Base-by-base conservation (phyloP, 2,329 filamentous ascomycete genomes). In the Macrophomina pseudophaseolina region DNA sequence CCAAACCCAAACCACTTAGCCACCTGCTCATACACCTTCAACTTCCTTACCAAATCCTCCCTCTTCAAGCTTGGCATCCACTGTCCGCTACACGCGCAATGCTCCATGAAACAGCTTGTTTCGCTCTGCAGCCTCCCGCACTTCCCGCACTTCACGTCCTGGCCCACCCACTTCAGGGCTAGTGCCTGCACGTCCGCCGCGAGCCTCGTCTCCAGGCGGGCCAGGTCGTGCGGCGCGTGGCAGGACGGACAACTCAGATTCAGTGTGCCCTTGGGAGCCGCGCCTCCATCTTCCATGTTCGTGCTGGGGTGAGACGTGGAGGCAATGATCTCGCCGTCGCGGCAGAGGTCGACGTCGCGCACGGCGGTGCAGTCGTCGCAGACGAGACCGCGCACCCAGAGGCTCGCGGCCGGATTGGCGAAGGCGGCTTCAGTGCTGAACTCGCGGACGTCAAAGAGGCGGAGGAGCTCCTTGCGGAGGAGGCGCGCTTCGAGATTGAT, bases 391-490 rank as follows among this genome's bases (percentile, higher is more conserved):
- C 85, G 77, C 4, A 99, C 82, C 70, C 86, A 87, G 4, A 98
- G 85, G 52, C 85, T 89, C 65, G 91, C 88, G 62, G 88, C 91
- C 0, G 95, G 94, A 76, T 98, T 98, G 68, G 87, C 84, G 78
- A 98, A 99, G 3, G 89, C 86, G n/a, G 91, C 94, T 65, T 94
- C 92, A 64, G 90, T 86, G 77, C 90, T 91, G 82, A 99, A 99
- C 79, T 99, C 95, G 72, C 93, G 91, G 64, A 99, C 89, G 78
- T 99, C 95, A 78, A 99, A 97, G 63, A 98, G 85, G 9, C 90
- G 86, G 0, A 99, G 87, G 0, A 99, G 84, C 68, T 98, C 94
- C 72, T 96, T 96, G 64, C 96, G 89, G 0, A 99, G 85, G 1
- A 97, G 83, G 5, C 95, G 89, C 2, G 93, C 93, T 79, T 98